phyloP scores from a whole-genome alignment of 225 moss, liverwort and hornwort species.

The Takakia lepidozioides region DNA sequence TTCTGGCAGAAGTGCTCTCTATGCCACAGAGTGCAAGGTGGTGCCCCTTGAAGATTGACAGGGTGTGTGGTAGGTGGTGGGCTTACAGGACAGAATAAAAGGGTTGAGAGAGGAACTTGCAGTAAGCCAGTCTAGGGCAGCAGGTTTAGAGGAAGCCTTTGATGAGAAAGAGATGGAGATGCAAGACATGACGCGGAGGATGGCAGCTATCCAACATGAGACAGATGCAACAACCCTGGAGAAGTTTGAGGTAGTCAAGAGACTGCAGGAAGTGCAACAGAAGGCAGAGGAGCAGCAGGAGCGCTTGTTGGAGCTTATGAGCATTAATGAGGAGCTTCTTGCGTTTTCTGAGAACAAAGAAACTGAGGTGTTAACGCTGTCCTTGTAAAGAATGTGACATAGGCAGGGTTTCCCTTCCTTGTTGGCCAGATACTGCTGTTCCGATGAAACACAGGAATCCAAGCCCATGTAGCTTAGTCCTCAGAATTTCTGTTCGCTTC shows the following conservation, averaged over 20 bases:
- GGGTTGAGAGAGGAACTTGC: constrained; percentile 16
- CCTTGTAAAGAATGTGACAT: too few species aligned
- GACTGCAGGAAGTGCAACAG: constrained; percentile 13
- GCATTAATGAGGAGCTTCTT: constrained; percentile 40
- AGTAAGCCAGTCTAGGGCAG: constrained; percentile 14
- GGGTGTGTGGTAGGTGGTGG: constrained; percentile 12
- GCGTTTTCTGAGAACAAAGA: constrained; percentile 30
- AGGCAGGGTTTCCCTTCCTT: too few species aligned
- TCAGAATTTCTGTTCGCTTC: too few species aligned
- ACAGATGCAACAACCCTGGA: constrained; percentile 8
- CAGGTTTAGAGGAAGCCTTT: constrained; percentile 10
- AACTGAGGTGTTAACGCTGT: constrained; percentile 24
- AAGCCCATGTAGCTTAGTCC: too few species aligned
- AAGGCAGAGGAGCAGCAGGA: constrained; percentile 21
- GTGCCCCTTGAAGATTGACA: too few species aligned
- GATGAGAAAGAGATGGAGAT: constrained; percentile 22
- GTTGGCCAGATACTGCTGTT: too few species aligned
- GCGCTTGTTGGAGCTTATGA: constrained; percentile 25
- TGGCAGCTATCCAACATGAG: constrained; percentile 12
- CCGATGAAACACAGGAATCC: too few species aligned
- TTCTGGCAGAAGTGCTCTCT: too few species aligned
- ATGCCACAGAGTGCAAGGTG: too few species aligned
- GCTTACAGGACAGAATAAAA: constrained; percentile 10
- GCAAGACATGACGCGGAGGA: constrained; percentile 9
- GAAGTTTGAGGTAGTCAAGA: constrained; percentile 20